Percentiles rank a stretch among this genome's conserved stretches.
These are phyloP conservation scores for Cardamine resedifolia DNA, from an alignment of 345 rosid species.

Conservation along the genomic window DNA sequence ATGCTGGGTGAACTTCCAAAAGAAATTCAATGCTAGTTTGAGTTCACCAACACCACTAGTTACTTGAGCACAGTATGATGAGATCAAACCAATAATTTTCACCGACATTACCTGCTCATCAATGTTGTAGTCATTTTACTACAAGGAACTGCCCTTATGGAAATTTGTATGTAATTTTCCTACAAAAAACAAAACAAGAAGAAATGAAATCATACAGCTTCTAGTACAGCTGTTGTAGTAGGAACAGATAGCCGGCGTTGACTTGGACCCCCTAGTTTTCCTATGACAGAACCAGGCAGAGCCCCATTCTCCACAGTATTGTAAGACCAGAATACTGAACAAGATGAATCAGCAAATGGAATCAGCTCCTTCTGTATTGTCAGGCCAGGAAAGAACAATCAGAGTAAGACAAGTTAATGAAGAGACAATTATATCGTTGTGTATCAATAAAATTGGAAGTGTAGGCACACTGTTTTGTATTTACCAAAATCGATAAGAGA, in stretches of 20 bases:
- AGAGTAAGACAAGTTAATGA: conserved; percentile 10
- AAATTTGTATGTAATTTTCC: not conserved
- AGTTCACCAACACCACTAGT: conserved; percentile 44
- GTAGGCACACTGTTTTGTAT: conserved; percentile 12
- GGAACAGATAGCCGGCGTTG: conserved; percentile 78
- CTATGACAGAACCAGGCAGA: conserved; percentile 72
- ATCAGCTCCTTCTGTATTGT: conserved; percentile 66
- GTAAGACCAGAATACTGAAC: conserved; percentile 62
- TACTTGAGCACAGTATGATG: conserved; percentile 54
- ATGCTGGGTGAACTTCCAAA: conserved; percentile 68
- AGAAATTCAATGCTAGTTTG: conserved; percentile 47
- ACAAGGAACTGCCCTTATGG: not conserved
- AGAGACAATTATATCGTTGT: not conserved
- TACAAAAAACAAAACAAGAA: not conserved
- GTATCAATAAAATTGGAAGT: conserved; percentile 13
- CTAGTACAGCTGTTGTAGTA: conserved; percentile 64
- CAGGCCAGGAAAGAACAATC: conserved; percentile 17
- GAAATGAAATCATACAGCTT: conserved; percentile 61
- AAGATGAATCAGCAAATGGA: conserved; percentile 60
- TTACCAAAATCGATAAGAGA: conserved; percentile 62
- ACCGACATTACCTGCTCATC: conserved; percentile 57
- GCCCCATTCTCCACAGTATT: conserved; percentile 42
- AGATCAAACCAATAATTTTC: conserved; percentile 59
- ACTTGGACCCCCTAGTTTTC: conserved; percentile 97
- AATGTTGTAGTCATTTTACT: not conserved